These are phyloP conservation scores for Mycena crocata DNA, from an alignment of 768 basidiomycete genomes.

Conservation along the genomic window DNA sequence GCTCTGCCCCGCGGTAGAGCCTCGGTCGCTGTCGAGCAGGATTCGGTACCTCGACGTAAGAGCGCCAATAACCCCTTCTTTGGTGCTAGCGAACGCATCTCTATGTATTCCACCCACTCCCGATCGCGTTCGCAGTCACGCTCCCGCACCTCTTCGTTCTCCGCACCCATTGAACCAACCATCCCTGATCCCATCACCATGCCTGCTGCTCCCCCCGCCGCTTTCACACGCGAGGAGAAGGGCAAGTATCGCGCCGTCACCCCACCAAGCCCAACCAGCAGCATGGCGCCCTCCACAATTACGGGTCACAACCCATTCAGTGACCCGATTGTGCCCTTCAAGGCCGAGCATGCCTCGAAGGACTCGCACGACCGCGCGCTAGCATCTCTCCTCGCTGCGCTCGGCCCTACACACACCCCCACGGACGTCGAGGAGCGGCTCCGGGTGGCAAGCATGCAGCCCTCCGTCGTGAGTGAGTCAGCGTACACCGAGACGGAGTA, in stretches of 20 bases:
- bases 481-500: conserved; percentile 24
- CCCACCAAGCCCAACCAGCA: conserved; percentile 42
- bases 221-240: conserved; percentile 51
- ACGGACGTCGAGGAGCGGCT: conserved; percentile 61
- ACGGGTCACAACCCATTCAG: conserved; percentile 46
- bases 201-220: conserved; percentile 56
- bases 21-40: conserved; percentile 33
- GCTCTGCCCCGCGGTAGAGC: conserved; percentile 17
- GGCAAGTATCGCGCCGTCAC: conserved; percentile 47
- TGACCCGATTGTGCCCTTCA: conserved; percentile 38
- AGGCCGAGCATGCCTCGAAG: conserved; percentile 46
- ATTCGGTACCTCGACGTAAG: conserved; percentile 44
- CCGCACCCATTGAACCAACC: conserved; percentile 49
- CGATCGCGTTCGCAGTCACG: conserved; percentile 25
- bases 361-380: conserved; percentile 60
- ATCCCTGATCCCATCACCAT: conserved; percentile 33
- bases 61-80: conserved; percentile 53
- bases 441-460: conserved; percentile 53
- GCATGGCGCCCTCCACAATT: conserved; percentile 33
- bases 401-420: conserved; percentile 55
- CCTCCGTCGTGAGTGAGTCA: conserved; percentile 25
- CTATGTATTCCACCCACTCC: conserved; percentile 26
- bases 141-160: conserved; percentile 45
- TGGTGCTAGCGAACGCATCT: conserved; percentile 32
- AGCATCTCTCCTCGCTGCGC: conserved; percentile 75